phyloP scores from a whole-genome alignment of 306 rosid genomes.

The Sicyos edulis region DNA sequence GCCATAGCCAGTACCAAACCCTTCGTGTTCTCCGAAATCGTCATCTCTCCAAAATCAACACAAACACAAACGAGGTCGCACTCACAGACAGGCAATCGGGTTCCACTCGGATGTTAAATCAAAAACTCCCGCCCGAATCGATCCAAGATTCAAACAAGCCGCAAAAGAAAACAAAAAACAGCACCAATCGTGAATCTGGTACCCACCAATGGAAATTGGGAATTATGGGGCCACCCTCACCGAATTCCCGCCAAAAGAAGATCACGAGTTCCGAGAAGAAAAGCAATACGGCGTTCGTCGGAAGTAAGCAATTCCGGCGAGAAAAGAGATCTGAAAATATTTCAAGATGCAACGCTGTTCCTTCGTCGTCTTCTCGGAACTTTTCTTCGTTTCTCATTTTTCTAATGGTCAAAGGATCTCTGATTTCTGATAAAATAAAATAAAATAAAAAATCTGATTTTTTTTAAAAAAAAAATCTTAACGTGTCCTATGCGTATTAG shows the following conservation, averaged over 20 bases:
- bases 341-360: neutral
- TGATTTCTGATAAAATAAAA: no score
- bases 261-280: neutral
- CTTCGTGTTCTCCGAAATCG: slow-evolving; percentile 55
- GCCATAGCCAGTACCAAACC: slow-evolving; percentile 69
- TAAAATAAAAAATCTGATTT: no score
- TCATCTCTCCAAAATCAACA: slow-evolving; percentile 28
- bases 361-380: slow-evolving; percentile 32
- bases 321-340: neutral
- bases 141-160: slow-evolving; percentile 19
- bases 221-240: neutral
- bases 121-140: slow-evolving; percentile 21
- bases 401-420: neutral
- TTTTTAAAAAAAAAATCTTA: neutral
- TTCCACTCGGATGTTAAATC: neutral
- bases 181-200: neutral
- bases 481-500: neutral
- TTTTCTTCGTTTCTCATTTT: slow-evolving; percentile 15
- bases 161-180: slow-evolving; percentile 14
- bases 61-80: neutral
- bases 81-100: neutral
- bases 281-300: neutral
- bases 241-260: slow-evolving; percentile 8
- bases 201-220: neutral
- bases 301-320: neutral